Base-by-base conservation (phyloP, 2,329 filamentous ascomycete species). In the Fusarium drepaniforme region DNA sequence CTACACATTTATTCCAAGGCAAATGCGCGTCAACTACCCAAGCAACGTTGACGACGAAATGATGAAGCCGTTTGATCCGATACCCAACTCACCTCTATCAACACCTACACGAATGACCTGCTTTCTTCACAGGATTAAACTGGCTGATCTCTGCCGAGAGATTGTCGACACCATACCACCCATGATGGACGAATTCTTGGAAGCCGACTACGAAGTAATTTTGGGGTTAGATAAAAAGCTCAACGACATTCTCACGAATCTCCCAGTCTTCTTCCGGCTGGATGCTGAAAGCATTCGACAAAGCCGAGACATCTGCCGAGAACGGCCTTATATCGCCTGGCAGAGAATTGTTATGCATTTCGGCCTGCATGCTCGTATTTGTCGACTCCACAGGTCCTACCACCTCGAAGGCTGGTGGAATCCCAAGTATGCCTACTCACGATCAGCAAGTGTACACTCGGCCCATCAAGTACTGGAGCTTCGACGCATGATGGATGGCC, bases 151-250 rank as follows among this genome's bases (percentile, higher is more conserved):
- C 9, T 61, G 58, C 25, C 58, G 58, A n/a, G 58, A 61, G 40
- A 61, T 61, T 61, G 58, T 61, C 28, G 58, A 61, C n/a, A 46
- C 58, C 18, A 30, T 61, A 33, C 58, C 58, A 18, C 58, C 58
- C 8, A 61, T 61, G 35, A 35, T 61, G 16, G 35, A 61, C 8
- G 58, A 61, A 35, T 42, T 46, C 18, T n/a, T 28, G 12, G 58
- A 61, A n/a, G 25, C 40, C 25, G 58, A 61, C 58, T 61, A 61
- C 25, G 18, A 61, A 30, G 28, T 61, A 12, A 61, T 61, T 21
- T 13, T 61, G 8, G n/a, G 25, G 15, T n/a, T 61, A 8, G 58
- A 61, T 23, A 61, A 35, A 23, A 61, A 61, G 40, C 58, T 61
- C 12, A 40, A 46, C 15, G 58, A 61, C 18, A 7, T 40, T 13